Conservation (phyloP, 2,329 filamentous ascomycete genomes). For the Penicillium hesseltinei region DNA sequence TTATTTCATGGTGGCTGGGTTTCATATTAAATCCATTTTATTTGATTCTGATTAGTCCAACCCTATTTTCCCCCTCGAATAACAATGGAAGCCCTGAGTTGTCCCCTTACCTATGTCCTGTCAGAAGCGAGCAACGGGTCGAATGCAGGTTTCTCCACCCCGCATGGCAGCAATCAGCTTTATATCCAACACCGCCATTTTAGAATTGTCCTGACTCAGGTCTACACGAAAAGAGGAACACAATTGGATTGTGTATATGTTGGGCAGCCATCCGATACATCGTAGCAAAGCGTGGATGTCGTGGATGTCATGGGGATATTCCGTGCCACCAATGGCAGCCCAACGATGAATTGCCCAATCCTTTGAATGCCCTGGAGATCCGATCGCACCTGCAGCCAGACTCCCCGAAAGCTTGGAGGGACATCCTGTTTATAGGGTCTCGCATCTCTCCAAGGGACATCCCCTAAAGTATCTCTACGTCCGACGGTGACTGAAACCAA, state of each 20-base stretch:
- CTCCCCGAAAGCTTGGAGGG: too few relatives aligned
- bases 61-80: not conserved
- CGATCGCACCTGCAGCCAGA: not conserved
- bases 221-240: not conserved
- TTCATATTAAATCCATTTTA: slow-evolving; percentile 10
- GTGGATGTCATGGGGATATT: not conserved
- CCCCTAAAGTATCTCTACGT: not conserved
- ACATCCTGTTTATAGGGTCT: not conserved
- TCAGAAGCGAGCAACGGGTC: slow-evolving; percentile 3
- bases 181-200: slow-evolving; percentile 8
- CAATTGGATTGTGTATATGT: not conserved
- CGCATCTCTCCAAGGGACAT: not conserved
- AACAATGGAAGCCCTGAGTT: not conserved
- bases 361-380: slow-evolving; percentile 3
- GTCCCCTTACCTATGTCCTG: not conserved
- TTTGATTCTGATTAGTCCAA: not conserved
- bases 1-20: slow-evolving; percentile 18
- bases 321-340: slow-evolving; percentile 6
- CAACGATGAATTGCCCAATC: slow-evolving; percentile 12
- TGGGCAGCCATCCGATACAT: not conserved
- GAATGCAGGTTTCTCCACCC: slow-evolving; percentile 9
- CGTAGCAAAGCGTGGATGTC: not conserved
- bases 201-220: not conserved
- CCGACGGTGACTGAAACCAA: too few relatives aligned
- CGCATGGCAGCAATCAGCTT: slow-evolving; percentile 16